Evolutionary conservation across 352 stramenopile genomes (phyloP).

Genomic region (Pythium utonaiense): DNA sequence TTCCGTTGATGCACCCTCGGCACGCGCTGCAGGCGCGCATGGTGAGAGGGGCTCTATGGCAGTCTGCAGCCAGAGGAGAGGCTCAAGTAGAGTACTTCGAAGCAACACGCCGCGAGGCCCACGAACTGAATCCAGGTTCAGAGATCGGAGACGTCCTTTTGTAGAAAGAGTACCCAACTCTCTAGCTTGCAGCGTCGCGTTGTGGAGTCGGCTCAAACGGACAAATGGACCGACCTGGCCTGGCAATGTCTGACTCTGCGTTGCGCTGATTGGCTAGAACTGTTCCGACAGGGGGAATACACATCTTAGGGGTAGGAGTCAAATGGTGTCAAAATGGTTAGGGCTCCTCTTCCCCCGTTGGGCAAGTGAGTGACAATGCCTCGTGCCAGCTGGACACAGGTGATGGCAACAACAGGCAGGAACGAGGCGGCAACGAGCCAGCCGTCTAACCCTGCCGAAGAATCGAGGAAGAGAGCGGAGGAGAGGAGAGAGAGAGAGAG

Average conservation of each 20-base stretch:
- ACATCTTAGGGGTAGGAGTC: constrained; percentile 1
- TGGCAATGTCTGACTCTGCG: background rate
- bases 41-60: background rate
- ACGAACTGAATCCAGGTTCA: constrained; percentile 3
- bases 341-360: background rate
- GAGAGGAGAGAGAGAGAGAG: constrained; percentile 3
- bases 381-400: background rate
- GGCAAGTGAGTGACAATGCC: background rate
- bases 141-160: background rate
- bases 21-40: background rate
- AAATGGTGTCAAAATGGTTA: constrained; percentile 1
- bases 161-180: background rate
- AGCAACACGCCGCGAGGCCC: too few relatives aligned
- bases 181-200: background rate
- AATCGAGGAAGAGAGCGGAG: background rate
- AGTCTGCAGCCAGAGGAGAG: background rate
- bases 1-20: background rate
- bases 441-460: background rate
- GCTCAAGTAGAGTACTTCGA: too few relatives aligned
- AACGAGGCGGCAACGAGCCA: background rate
- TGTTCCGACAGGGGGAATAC: background rate
- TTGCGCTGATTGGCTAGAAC: background rate
- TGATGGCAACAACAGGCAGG: background rate
- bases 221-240: background rate
- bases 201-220: constrained; percentile 1